A percentile compares a stretch with the other conserved stretches of the same genome.
Conservation (phyloP, 441 rosid species). For the Geranium incanum region DNA sequence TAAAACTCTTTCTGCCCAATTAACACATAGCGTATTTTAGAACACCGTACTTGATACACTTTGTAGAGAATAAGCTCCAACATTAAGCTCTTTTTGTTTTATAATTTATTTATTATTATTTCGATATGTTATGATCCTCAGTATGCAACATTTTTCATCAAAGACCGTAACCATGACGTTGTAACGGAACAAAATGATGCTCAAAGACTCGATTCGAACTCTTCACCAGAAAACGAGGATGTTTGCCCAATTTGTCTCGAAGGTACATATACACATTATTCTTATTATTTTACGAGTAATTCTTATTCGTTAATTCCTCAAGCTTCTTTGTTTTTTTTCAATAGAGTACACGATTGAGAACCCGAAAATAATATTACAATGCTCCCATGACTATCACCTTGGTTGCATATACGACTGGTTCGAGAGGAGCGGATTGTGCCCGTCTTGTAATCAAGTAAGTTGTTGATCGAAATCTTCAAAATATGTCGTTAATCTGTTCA, state of each 20-base stretch:
- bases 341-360: conserved; percentile 42
- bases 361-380: conserved; percentile 36
- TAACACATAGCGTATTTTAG: too few relatives aligned
- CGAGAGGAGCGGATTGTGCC: conserved; percentile 51
- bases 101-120: too few relatives aligned
- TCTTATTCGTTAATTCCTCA: not conserved
- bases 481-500: not conserved
- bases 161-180: not conserved
- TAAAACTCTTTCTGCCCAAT: too few relatives aligned
- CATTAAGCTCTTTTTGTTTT: too few relatives aligned
- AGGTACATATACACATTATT: not conserved
- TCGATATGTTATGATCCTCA: not conserved
- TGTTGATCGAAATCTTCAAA: not conserved
- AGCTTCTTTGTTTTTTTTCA: not conserved
- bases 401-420: conserved; percentile 55
- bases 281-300: not conserved
- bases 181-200: not conserved
- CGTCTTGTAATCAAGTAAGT: conserved; percentile 47
- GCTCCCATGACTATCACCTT: conserved; percentile 48
- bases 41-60: too few relatives aligned
- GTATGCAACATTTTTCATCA: not conserved
- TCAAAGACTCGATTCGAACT: not conserved
- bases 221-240: not conserved
- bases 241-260: not conserved
- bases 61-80: too few relatives aligned